Evolutionary conservation across 2,329 filamentous ascomycete genomes (phyloP).

Genomic region (Talaromyces amestolkiae): DNA sequence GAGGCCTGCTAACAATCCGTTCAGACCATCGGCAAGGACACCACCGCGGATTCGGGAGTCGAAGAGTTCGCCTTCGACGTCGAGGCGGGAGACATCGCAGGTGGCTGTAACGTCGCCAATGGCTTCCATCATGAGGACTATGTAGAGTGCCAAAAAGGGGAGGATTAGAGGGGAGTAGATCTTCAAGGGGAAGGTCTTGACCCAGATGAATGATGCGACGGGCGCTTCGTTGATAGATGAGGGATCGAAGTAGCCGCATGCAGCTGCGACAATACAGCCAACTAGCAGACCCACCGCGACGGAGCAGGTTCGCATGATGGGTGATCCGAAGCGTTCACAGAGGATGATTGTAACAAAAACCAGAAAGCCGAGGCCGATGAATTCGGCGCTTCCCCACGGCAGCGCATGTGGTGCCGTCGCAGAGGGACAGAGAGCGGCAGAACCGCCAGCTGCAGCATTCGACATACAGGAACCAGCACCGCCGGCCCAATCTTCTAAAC

Average conservation of each 20-base stretch:
- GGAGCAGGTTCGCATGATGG: slow-evolving; percentile 67
- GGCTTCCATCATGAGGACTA: slow-evolving; percentile 66
- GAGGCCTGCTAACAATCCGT: slow-evolving; percentile 61
- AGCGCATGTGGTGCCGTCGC: slow-evolving; percentile 60
- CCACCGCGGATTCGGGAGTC: slow-evolving; percentile 69
- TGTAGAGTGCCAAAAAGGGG: slow-evolving; percentile 56
- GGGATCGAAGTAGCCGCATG: slow-evolving; percentile 63
- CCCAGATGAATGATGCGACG: slow-evolving; percentile 67
- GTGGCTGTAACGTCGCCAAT: slow-evolving; percentile 68
- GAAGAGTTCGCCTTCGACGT: slow-evolving; percentile 63
- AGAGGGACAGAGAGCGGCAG: slow-evolving; percentile 57
- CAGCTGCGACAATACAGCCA: slow-evolving; percentile 65
- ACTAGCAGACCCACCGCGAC: slow-evolving; percentile 64
- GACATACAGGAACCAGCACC: slow-evolving; percentile 52
- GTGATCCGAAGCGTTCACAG: slow-evolving; percentile 66
- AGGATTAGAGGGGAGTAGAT: slow-evolving; percentile 66
- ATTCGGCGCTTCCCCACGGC: slow-evolving; percentile 62
- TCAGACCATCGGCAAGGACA: slow-evolving; percentile 65
- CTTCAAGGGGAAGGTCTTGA: slow-evolving; percentile 64
- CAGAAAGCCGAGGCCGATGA: slow-evolving; percentile 65
- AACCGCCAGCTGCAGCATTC: slow-evolving; percentile 37
- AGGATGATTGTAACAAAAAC: slow-evolving; percentile 67
- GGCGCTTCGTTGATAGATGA: slow-evolving; percentile 60
- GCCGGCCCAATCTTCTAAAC: slow-evolving; percentile 68
- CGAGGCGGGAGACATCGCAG: slow-evolving; percentile 62